These are phyloP conservation scores for Leonotis leonurus DNA, from an alignment of 257 asterid species.

Conservation along the genomic window DNA sequence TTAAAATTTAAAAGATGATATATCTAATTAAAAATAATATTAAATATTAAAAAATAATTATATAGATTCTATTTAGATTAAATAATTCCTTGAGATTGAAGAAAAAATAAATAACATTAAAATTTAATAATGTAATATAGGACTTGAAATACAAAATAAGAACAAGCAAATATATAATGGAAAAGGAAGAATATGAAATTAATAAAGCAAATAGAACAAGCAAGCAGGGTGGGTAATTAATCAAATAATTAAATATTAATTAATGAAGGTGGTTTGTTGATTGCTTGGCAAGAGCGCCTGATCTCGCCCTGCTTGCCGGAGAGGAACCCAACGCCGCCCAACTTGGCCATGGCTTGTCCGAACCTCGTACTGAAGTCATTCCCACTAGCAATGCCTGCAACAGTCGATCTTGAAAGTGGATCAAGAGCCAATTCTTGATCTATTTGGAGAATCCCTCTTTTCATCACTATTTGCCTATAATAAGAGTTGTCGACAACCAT, in stretches of 20 bases:
- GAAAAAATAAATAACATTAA: too few relatives aligned
- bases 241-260: too few relatives aligned
- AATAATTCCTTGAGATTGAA: too few relatives aligned
- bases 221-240: too few relatives aligned
- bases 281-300: constrained; percentile 30
- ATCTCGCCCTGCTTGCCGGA: constrained; percentile 41
- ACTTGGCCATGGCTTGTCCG: constrained; percentile 51
- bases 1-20: too few relatives aligned
- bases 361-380: constrained; percentile 29
- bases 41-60: too few relatives aligned
- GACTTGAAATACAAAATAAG: too few relatives aligned
- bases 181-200: too few relatives aligned
- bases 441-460: constrained; percentile 45
- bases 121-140: too few relatives aligned
- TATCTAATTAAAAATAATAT: too few relatives aligned
- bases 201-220: too few relatives aligned
- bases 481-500: constrained; percentile 40
- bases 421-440: constrained; percentile 58
- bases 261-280: neutral
- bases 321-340: constrained; percentile 47
- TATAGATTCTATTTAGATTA: too few relatives aligned
- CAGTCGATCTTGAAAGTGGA: constrained; percentile 27
- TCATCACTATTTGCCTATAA: constrained; percentile 29
- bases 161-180: neutral
- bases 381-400: constrained; percentile 24